Conservation (phyloP, 495 filamentous ascomycete genomes). For the Penicillium antarcticum region DNA sequence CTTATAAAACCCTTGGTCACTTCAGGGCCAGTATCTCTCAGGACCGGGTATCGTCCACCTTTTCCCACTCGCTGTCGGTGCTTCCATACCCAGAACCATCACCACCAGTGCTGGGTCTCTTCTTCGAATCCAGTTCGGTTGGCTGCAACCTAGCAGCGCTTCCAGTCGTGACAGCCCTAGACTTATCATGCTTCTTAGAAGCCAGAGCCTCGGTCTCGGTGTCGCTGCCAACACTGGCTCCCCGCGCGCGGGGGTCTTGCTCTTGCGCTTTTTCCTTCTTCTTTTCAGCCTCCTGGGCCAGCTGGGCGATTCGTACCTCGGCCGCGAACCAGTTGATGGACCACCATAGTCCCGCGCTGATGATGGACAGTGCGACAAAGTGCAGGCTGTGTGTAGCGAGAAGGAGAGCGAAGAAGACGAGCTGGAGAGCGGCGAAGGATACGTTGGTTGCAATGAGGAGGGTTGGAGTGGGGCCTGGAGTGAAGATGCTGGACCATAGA, state of each 20-base stretch:
- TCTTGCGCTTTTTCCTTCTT: slow-evolving; percentile 28
- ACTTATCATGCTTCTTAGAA: slow-evolving; percentile 13
- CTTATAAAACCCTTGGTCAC: too few relatives aligned
- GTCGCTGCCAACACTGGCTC: slow-evolving; percentile 40
- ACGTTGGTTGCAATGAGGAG: slow-evolving; percentile 88
- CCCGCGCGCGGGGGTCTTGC: slow-evolving; percentile 24
- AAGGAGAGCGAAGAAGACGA: slow-evolving; percentile 72
- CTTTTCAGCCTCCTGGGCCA: slow-evolving; percentile 51
- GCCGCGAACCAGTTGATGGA: slow-evolving; percentile 94
- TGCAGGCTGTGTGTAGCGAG: slow-evolving; percentile 82
- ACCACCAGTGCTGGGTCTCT: slow-evolving; percentile 39
- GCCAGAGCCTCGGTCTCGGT: slow-evolving; percentile 47
- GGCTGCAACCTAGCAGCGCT: slow-evolving; percentile 29
- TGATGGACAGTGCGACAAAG: slow-evolving; percentile 73
- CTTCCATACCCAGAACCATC: slow-evolving; percentile 51
- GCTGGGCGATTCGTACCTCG: slow-evolving; percentile 64
- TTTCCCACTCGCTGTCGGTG: slow-evolving; percentile 58
- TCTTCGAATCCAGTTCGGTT: slow-evolving; percentile 33
- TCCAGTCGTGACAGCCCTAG: slow-evolving; percentile 18
- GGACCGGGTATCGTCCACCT: slow-evolving; percentile 39
- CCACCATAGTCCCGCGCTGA: slow-evolving; percentile 83
- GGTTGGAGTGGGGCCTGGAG: slow-evolving; percentile 80
- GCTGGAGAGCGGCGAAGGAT: slow-evolving; percentile 80
- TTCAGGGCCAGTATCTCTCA: not conserved
- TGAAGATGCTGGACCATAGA: slow-evolving; percentile 90